phyloP scores from a whole-genome alignment of 2,329 filamentous ascomycete genomes.

The Colletotrichum sp. region DNA sequence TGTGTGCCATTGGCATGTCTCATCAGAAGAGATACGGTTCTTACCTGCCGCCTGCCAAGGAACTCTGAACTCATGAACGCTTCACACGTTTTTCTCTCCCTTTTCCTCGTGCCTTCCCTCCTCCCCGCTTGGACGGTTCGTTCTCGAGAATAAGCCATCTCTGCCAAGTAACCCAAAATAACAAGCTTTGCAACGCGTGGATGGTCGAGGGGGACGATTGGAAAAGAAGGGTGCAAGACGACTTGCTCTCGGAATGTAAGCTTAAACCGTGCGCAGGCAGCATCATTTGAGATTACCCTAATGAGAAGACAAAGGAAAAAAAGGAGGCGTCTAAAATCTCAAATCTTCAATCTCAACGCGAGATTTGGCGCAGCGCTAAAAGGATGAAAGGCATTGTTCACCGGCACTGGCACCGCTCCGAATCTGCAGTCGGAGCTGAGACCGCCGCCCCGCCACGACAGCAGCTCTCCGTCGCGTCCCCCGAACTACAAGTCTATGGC shows the following conservation, averaged over 20 bases:
- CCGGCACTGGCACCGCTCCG: not conserved
- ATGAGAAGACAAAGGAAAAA: not conserved
- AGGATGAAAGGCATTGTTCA: not conserved
- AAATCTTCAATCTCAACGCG: not conserved
- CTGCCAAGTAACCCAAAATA: not conserved
- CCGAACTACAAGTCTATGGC: not conserved
- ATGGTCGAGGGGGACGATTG: not conserved
- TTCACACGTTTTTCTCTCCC: not conserved
- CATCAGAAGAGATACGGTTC: not conserved
- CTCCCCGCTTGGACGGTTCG: not conserved
- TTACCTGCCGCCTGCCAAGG: not conserved
- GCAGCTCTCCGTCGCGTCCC: not conserved
- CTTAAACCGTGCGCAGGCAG: not conserved
- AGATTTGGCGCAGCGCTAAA: not conserved
- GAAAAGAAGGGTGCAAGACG: not conserved
- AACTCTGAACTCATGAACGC: not conserved
- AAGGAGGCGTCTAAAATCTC: not conserved
- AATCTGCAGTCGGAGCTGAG: not conserved
- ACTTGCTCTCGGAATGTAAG: not conserved
- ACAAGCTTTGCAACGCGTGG: not conserved
- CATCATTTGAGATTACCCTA: not conserved
- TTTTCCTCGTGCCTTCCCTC: not conserved
- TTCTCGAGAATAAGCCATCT: not conserved
- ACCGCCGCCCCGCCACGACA: not conserved
- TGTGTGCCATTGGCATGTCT: not conserved